Evolutionary conservation across 1,139 yeast genomes (phyloP).

Genomic region (Blastobotrys elegans): DNA sequence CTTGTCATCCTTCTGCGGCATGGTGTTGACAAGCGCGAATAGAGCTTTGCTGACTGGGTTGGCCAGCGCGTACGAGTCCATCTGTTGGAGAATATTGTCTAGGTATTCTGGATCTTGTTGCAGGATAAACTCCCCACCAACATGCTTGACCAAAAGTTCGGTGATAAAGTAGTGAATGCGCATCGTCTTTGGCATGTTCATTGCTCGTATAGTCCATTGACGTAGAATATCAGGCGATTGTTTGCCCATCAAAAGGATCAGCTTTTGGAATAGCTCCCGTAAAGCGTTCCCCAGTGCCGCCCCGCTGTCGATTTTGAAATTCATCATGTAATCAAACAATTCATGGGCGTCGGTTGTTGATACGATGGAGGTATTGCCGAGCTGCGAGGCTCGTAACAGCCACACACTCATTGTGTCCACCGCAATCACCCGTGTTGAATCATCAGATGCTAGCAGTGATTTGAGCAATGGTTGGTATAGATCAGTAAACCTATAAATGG

Average conservation of each 20-base stretch:
- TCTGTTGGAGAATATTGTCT: constrained; percentile 42
- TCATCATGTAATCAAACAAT: constrained; percentile 54
- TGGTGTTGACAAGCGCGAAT: constrained; percentile 37
- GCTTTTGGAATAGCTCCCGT: constrained; percentile 51
- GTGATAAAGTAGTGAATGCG: constrained; percentile 56
- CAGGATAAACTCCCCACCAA: constrained; percentile 42
- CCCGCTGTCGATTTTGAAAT: constrained; percentile 66
- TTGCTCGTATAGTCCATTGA: constrained; percentile 44
- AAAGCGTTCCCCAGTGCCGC: constrained; percentile 68
- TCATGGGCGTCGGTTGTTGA: constrained; percentile 32
- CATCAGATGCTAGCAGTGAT: constrained; percentile 28
- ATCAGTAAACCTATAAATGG: constrained; percentile 14
- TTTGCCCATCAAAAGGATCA: constrained; percentile 39
- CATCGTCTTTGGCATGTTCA: constrained; percentile 44
- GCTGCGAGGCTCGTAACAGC: constrained; percentile 49
- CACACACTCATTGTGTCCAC: constrained; percentile 64
- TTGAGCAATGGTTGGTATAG: constrained; percentile 20
- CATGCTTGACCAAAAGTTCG: constrained; percentile 49
- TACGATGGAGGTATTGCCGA: constrained; percentile 19
- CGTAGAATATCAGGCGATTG: constrained; percentile 28
- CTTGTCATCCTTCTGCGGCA: constrained; percentile 1
- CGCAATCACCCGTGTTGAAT: constrained; percentile 39
- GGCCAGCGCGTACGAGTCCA: constrained; percentile 58
- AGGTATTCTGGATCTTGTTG: constrained; percentile 43
- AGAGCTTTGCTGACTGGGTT: constrained; percentile 64